Base-by-base conservation (phyloP, 345 rosid species). In the Hibiscus tridactylites region DNA sequence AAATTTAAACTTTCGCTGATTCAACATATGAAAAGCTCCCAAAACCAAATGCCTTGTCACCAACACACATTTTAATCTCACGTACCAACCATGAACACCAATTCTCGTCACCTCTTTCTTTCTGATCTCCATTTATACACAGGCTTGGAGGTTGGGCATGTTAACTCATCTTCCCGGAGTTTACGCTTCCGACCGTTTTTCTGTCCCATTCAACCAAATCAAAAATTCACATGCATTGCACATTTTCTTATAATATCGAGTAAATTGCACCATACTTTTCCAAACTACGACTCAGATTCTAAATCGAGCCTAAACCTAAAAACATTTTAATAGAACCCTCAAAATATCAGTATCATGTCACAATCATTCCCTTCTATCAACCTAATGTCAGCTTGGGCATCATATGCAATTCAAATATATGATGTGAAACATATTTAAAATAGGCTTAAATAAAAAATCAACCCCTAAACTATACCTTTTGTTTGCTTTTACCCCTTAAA, bases 161-260 rank as follows among this genome's bases (percentile, higher is more conserved):
- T 78, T 13, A 89, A 77, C 83, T 92, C 97, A 2, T 90, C 97
- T 21, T 91, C 98, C 3, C 82, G 88, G 21, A 88, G 84, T 80
- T 88, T 90, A 17, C 92, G 87, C 77, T 89, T 88, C 71, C 79
- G 78, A 42, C 98, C 98, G 65, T 83, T 87, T 84, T 94, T 92
- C 97, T 92, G 85, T 42, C 12, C 57, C 29, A 75, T 73, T 16
- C 15, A 49, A 57, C 13, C 26, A 19, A 73, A 72, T n/a, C 28
- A 17, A 9, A 62, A 49, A n/a, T 16, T 19, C 17, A 4, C 52
- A 52, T 52, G 75, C 70, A 31, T 35, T 47, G 9, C 13, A 52
- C 33, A 63, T 44, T 11, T 65, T 26, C 10, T 19, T 54, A 49
- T 4, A 13, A 15, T 3, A 15, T 49, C 0, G 6, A 5, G 6